These are phyloP conservation scores for Dactylis glomerata DNA, from an alignment of 176 grass and related monocot species.

Conservation along the genomic window DNA sequence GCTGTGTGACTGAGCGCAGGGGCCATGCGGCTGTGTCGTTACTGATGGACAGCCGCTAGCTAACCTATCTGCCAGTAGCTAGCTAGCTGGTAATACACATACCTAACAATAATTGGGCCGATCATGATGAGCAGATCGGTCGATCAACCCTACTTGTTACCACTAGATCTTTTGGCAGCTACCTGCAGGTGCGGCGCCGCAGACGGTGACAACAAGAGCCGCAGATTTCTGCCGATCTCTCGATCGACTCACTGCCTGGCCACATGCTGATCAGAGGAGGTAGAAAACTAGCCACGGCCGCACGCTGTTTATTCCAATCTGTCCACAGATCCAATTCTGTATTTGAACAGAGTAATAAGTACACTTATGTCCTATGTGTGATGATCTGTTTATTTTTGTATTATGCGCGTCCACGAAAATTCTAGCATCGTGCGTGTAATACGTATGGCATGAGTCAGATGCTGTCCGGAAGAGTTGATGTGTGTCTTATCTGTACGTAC, in stretches of 20 bases:
- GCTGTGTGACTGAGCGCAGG: not conserved
- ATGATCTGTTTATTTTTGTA: not conserved
- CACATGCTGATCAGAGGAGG: not conserved
- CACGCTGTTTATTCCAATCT: not conserved
- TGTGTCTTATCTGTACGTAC: no score
- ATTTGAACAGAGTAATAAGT: no score
- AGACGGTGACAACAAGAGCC: not conserved
- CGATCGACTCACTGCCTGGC: not conserved
- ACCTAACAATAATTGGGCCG: conserved; percentile 18
- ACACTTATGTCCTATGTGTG: no score
- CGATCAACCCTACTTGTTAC: not conserved
- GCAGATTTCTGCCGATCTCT: not conserved
- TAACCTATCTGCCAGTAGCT: not conserved
- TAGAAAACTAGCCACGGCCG: not conserved
- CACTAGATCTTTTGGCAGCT: conserved; percentile 6
- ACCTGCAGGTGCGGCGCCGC: not conserved
- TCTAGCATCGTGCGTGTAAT: not conserved
- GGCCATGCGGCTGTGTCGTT: not conserved
- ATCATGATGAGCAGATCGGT: conserved; percentile 25
- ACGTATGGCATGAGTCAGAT: not conserved
- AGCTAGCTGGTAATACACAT: not conserved
- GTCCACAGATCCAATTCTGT: not conserved
- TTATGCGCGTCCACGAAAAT: not conserved
- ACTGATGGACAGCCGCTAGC: not conserved
- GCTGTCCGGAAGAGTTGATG: not conserved